These are phyloP conservation scores for Colletotrichum caudatum DNA, from an alignment of 2,329 filamentous ascomycete species.

Conservation along the genomic window DNA sequence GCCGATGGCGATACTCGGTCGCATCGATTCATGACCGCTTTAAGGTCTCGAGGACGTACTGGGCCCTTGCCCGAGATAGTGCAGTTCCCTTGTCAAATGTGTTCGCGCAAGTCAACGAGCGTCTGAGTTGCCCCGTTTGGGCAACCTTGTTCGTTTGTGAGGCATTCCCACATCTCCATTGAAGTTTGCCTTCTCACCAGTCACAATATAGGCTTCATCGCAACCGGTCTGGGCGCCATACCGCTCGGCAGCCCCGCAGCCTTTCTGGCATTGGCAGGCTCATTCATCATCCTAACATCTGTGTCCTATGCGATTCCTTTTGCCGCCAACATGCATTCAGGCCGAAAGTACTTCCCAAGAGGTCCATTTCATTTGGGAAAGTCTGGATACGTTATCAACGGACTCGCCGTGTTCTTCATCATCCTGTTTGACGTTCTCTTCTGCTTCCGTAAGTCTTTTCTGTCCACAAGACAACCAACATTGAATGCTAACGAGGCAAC, in stretches of 20 bases:
- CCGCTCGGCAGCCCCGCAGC: conserved; percentile 66
- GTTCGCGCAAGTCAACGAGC: conserved; percentile 57
- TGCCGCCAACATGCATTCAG: conserved; percentile 63
- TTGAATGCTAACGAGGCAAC: conserved; percentile 8
- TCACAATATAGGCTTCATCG: conserved; percentile 53
- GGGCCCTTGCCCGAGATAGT: conserved; percentile 69
- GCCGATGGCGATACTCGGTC: background rate
- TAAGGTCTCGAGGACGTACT: conserved; percentile 54
- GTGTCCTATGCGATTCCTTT: conserved; percentile 65
- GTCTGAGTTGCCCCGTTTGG: conserved; percentile 69
- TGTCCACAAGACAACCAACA: background rate
- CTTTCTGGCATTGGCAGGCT: conserved; percentile 68
- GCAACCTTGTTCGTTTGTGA: conserved; percentile 65
- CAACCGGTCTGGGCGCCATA: conserved; percentile 67
- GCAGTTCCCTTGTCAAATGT: conserved; percentile 65
- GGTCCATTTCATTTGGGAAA: conserved; percentile 67
- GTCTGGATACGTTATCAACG: conserved; percentile 63
- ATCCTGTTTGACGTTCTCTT: conserved; percentile 69
- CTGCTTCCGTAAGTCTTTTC: conserved; percentile 64
- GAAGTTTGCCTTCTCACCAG: background rate
- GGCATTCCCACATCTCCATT: conserved; percentile 6
- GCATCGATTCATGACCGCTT: background rate
- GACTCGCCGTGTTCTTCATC: conserved; percentile 64
- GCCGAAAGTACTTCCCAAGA: conserved; percentile 62
- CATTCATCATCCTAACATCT: conserved; percentile 68